Conservation (phyloP, 805 yeast genomes). For the Candida orba region DNA sequence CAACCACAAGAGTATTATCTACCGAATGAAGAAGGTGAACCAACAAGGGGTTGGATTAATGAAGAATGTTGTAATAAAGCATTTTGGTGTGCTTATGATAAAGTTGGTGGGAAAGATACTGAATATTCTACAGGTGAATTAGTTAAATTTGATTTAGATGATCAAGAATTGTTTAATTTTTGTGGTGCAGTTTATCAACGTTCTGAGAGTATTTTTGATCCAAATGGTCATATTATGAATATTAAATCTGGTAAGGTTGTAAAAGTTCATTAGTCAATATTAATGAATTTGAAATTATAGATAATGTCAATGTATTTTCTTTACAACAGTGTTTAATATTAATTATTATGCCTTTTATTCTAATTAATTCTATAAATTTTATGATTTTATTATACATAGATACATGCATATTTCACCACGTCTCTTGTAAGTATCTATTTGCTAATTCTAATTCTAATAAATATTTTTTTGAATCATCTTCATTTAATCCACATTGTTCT, state of each 20-base stretch:
- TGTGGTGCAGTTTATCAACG: slow-evolving; percentile 24
- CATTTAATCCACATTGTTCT: slow-evolving; percentile 35
- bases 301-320: too few species aligned
- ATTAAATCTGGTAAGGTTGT: neutral
- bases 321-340: too few species aligned
- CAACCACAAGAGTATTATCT: slow-evolving; percentile 33
- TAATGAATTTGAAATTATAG: too few species aligned
- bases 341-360: too few species aligned
- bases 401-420: too few species aligned
- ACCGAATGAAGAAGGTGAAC: slow-evolving; percentile 34
- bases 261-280: neutral
- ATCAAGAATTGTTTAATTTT: slow-evolving; percentile 19
- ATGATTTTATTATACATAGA: neutral
- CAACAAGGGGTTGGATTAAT: slow-evolving; percentile 38
- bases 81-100: slow-evolving; percentile 53
- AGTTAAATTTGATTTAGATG: slow-evolving; percentile 17
- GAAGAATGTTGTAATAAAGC: slow-evolving; percentile 40
- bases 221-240: neutral
- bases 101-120: slow-evolving; percentile 33
- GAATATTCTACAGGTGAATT: slow-evolving; percentile 15
- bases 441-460: slow-evolving; percentile 52
- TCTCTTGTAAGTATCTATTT: slow-evolving; percentile 76
- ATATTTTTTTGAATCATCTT: slow-evolving; percentile 42
- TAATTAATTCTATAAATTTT: neutral
- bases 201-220: neutral